Percentiles rank a stretch among this genome's conserved stretches.
phyloP scores from a whole-genome alignment of 306 rosid species.

The Vigna nakashimae region DNA sequence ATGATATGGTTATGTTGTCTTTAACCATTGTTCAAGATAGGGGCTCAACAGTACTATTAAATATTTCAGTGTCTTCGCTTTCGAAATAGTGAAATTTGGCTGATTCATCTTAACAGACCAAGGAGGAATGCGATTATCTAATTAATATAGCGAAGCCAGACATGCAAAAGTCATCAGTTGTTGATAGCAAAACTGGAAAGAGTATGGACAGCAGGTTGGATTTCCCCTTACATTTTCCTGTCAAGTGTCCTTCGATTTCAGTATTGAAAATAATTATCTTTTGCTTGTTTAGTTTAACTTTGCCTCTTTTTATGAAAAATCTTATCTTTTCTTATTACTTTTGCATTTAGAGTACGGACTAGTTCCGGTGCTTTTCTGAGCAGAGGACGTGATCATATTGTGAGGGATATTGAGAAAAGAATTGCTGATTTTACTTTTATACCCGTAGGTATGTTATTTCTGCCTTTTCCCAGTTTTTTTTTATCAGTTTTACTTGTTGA shows the following conservation, averaged over 20 bases:
- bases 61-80: conserved; percentile 10
- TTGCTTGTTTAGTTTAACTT: neutral
- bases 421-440: conserved; percentile 85
- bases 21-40: conserved; percentile 22
- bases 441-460: conserved; percentile 70
- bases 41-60: neutral
- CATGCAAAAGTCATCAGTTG: conserved; percentile 80
- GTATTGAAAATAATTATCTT: conserved; percentile 30
- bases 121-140: conserved; percentile 86
- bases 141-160: conserved; percentile 75
- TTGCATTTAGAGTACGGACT: conserved; percentile 71
- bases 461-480: conserved; percentile 30
- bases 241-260: conserved; percentile 30
- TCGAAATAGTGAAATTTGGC: conserved; percentile 36
- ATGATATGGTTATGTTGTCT: neutral
- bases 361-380: conserved; percentile 85
- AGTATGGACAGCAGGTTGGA: conserved; percentile 86
- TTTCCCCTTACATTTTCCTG: neutral
- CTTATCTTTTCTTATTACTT: conserved; percentile 25
- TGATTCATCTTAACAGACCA: conserved; percentile 63
- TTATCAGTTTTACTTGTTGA: conserved; percentile 33
- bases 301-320: neutral
- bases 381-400: conserved; percentile 81
- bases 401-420: conserved; percentile 80
- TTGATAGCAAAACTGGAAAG: conserved; percentile 85